Evolutionary conservation across 345 rosid species (phyloP).

Genomic region (Eucalyptus globulus): DNA sequence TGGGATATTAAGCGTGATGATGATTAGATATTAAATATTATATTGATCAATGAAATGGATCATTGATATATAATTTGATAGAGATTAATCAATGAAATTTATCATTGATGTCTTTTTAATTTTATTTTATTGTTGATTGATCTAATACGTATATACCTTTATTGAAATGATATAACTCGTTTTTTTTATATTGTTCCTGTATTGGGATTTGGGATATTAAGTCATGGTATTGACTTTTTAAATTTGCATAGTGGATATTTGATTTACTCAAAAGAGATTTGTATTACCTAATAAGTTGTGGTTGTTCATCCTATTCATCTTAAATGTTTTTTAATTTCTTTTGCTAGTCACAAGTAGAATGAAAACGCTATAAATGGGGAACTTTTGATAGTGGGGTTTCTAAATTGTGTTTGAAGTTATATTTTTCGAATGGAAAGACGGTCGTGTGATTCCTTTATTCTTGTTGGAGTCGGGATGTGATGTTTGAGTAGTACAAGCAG

Average conservation of each 20-base stretch:
- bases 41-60: not conserved
- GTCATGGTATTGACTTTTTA: not conserved
- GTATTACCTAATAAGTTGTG: not conserved
- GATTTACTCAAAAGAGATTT: not conserved
- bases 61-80: not conserved
- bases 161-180: not conserved
- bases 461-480: not conserved
- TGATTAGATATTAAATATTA: not conserved
- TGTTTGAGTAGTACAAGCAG: not conserved
- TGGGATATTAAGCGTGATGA: not conserved
- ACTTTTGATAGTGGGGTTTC: not conserved
- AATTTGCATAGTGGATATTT: not conserved
- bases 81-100: not conserved
- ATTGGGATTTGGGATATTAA: not conserved
- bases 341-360: not conserved
- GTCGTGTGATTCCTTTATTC: not conserved
- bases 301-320: not conserved
- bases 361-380: not conserved
- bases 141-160: not conserved
- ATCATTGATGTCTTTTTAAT: not conserved
- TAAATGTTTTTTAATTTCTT: not conserved
- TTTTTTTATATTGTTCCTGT: not conserved
- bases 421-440: accelerated
- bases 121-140: not conserved
- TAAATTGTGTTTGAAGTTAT: not conserved